Evolutionary conservation across 306 rosid species (phyloP).

Genomic region (Acacia confusa): DNA sequence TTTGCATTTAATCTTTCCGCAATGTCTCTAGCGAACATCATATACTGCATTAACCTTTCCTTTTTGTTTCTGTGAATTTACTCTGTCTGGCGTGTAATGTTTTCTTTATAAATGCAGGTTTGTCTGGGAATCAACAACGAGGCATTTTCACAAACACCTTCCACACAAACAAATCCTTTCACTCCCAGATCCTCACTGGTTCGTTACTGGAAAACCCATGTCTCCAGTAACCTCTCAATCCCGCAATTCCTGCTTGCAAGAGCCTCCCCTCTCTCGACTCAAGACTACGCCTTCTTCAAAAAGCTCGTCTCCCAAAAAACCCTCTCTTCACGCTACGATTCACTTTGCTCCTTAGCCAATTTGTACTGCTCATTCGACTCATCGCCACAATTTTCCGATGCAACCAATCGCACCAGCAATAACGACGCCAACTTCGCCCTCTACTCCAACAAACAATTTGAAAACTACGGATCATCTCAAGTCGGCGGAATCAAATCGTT

Average conservation of each 20-base stretch:
- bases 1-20: not conserved
- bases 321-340: slow-evolving; percentile 36
- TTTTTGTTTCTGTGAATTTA: too few species aligned
- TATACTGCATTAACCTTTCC: not conserved
- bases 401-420: not conserved
- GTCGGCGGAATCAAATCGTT: slow-evolving; percentile 62
- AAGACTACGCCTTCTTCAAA: slow-evolving; percentile 48
- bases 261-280: slow-evolving; percentile 69
- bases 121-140: not conserved
- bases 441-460: slow-evolving; percentile 62
- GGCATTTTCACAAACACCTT: not conserved
- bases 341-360: slow-evolving; percentile 65
- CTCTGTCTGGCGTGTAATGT: not conserved
- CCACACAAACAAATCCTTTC: slow-evolving; percentile 54
- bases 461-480: slow-evolving; percentile 57
- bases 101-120: slow-evolving; percentile 39
- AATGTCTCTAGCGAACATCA: not conserved
- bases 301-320: slow-evolving; percentile 38
- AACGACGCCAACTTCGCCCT: slow-evolving; percentile 53
- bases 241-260: slow-evolving; percentile 66
- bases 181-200: slow-evolving; percentile 66
- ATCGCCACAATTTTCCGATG: not conserved
- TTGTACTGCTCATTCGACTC: slow-evolving; percentile 58
- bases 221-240: slow-evolving; percentile 46
- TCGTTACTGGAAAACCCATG: slow-evolving; percentile 72